Evolutionary conservation across 164 flowering plant genomes (phyloP).

Genomic region (Dillenia turbinata): DNA sequence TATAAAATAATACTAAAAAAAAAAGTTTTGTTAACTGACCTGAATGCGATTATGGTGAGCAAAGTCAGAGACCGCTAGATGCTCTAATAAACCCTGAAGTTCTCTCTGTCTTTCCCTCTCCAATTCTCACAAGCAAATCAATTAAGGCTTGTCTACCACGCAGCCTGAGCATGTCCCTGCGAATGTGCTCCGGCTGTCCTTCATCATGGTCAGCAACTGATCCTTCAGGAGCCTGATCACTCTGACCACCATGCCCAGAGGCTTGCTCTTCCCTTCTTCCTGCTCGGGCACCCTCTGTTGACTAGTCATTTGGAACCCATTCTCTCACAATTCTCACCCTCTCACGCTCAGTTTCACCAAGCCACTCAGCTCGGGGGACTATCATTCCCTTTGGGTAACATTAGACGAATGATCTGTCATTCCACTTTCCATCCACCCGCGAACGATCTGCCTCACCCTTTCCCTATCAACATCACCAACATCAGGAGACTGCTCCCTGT

Average conservation of each 20-base stretch:
- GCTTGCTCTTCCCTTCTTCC: constrained; percentile 47
- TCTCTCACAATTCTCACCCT: constrained; percentile 72
- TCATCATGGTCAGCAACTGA: constrained; percentile 43
- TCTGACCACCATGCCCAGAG: constrained; percentile 24
- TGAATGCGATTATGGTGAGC: constrained; percentile 83
- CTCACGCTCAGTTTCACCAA: constrained; percentile 72
- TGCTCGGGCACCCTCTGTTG: constrained; percentile 58
- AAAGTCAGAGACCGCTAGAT: constrained; percentile 80
- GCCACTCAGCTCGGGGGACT: constrained; percentile 67
- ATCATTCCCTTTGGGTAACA: constrained; percentile 37
- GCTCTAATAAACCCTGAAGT: constrained; percentile 60
- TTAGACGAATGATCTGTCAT: constrained; percentile 46
- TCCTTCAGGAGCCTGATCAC: constrained; percentile 34
- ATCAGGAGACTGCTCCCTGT: constrained; percentile 94
- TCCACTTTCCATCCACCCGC: constrained; percentile 85
- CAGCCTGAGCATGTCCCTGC: constrained; percentile 54
- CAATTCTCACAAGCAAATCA: constrained; percentile 69
- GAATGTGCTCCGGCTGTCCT: constrained; percentile 62
- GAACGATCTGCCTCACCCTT: constrained; percentile 73
- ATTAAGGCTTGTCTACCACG: constrained; percentile 75
- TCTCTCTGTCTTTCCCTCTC: constrained; percentile 73
- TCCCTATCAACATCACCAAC: constrained; percentile 88
- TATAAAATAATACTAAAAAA: background rate
- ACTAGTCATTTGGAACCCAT: constrained; percentile 80
- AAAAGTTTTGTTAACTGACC: constrained; percentile 27